phyloP scores from a whole-genome alignment of 148 eudicot genomes.

The Beta vulgaris region DNA sequence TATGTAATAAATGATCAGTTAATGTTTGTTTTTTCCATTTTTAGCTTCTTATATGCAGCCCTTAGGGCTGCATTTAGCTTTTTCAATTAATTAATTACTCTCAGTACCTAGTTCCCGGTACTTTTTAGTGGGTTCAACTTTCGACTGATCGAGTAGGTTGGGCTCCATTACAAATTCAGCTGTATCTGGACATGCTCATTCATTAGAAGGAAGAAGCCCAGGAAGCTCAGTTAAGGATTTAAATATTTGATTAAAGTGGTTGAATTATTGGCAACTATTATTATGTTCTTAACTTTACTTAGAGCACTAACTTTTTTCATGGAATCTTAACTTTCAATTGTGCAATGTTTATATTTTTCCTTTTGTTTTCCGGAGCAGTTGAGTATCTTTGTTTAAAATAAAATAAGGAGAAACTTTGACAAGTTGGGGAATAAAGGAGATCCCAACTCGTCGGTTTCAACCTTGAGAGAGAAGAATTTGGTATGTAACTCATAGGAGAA shows the following conservation, averaged over 20 bases:
- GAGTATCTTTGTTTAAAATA: too few relatives aligned
- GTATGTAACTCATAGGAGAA: too few relatives aligned
- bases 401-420: too few relatives aligned
- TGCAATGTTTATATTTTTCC: too few relatives aligned
- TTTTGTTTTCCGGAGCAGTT: too few relatives aligned
- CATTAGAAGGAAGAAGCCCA: background rate
- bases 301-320: background rate
- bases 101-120: background rate
- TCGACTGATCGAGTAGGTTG: background rate
- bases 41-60: too few relatives aligned
- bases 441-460: too few relatives aligned
- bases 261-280: background rate
- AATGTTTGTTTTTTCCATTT: too few relatives aligned
- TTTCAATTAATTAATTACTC: background rate
- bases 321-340: background rate
- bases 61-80: too few relatives aligned
- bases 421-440: too few relatives aligned
- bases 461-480: too few relatives aligned
- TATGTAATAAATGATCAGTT: too few relatives aligned
- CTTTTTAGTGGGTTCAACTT: background rate
- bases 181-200: conserved; percentile 13
- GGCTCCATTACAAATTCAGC: background rate
- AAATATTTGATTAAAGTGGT: background rate
- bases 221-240: background rate
- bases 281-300: background rate